Base-by-base conservation (phyloP, 73 alveolate species). In the Effrenium voratum region DNA sequence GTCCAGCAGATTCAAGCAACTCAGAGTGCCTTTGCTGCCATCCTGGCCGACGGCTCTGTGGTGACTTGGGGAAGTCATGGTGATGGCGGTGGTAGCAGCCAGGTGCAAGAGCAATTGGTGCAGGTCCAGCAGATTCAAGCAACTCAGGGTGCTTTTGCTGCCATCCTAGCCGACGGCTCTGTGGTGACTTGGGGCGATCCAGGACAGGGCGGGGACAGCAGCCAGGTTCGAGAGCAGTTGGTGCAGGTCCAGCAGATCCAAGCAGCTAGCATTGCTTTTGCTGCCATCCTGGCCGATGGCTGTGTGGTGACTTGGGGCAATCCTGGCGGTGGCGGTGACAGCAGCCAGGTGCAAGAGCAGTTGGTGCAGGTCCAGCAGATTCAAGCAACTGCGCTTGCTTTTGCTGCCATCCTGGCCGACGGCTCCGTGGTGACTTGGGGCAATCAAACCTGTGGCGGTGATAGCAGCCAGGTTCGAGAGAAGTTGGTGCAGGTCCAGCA, bases 131-230 rank as follows among this genome's bases (percentile, higher is more conserved):
- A 30, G 82, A 72, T 72, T 72, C 82, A 72, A 36, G 38, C 49
- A 44, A 72, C n/a, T 34, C 49, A 72, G 19, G 0, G 49, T 72
- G 82, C 82, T 2, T 72, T 72, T 72, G 82, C 82, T 0, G 82
- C 82, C 13, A 36, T 72, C 38, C 47, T 34, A 1, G 82, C 49
- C 32, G 82, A 72, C 32, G 82, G 82, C 5, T 72, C 82, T 38
- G 82, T 72, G 26, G 49, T 72, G n/a, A 72, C 82, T 16, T 72
- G 82, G 82, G 82, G 82, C 45, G 38, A 47, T 36, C 15, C 3
- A 32, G 49, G 82, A 47, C 82, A 72, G n/a, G 82, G 82, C 49
- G 45, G 49, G 2, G 82, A 72, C 82, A 72, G 82, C 82, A 72
- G 82, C 6, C 30, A 44, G 15, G 82, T 72, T 1, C 49, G 12